phyloP scores from a whole-genome alignment of 1,284 basidiomycete genomes.

The Ceratobasidium theobromae region DNA sequence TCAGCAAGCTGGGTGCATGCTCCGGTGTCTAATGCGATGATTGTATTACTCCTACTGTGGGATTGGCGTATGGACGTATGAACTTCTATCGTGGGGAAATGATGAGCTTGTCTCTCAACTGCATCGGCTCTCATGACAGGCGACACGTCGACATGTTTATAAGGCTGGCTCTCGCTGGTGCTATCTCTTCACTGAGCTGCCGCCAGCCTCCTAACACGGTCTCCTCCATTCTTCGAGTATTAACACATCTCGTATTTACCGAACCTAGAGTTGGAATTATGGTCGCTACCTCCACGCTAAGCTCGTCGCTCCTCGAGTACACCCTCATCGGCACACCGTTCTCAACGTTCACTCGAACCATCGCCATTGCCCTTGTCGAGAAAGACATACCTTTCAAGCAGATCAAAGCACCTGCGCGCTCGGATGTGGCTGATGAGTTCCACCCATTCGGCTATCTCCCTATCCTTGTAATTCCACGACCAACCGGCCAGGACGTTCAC shows the following conservation, averaged over 20 bases:
- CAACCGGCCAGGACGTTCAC: constrained; percentile 20
- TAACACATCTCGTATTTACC: not conserved
- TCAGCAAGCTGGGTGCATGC: constrained; percentile 11
- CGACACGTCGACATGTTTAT: constrained; percentile 25
- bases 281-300: not conserved
- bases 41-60: not conserved
- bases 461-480: constrained; percentile 29
- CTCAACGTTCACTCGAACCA: constrained; percentile 31
- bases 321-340: constrained; percentile 33
- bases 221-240: not conserved
- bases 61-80: not conserved
- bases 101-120: constrained; percentile 31
- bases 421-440: constrained; percentile 25
- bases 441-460: constrained; percentile 31
- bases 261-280: not conserved
- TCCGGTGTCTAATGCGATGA: constrained; percentile 18
- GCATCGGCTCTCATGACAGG: constrained; percentile 23
- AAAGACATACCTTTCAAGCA: constrained; percentile 31
- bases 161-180: not conserved
- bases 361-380: constrained; percentile 28
- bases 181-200: constrained; percentile 22
- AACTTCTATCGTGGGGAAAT: constrained; percentile 1
- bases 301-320: constrained; percentile 22
- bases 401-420: constrained; percentile 16
- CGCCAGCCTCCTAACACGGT: constrained; percentile 5